Conservation (phyloP, 257 asterid species). For the Handroanthus guayacan region DNA sequence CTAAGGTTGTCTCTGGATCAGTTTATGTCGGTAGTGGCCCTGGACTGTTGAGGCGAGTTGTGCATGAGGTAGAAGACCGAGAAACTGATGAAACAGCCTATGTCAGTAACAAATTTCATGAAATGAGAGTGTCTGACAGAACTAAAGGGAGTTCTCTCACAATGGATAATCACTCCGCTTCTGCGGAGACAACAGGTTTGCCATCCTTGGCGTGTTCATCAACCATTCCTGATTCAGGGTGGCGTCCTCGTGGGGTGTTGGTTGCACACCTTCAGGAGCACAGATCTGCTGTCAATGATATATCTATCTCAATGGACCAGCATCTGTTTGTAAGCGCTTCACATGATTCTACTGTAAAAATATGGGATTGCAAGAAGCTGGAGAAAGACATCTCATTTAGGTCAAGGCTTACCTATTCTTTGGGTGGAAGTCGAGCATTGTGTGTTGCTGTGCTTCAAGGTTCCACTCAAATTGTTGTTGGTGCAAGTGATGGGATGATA, state of each 20-base stretch:
- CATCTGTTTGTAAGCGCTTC: constrained; percentile 98
- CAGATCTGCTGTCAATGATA: constrained; percentile 90
- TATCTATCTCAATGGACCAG: constrained; percentile 89
- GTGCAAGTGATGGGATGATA: constrained; percentile 90
- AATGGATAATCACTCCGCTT: constrained; percentile 55
- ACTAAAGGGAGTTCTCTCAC: constrained; percentile 61
- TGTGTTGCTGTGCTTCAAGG: constrained; percentile 88
- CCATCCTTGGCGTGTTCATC: constrained; percentile 74
- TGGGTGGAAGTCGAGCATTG: constrained; percentile 88
- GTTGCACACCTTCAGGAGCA: constrained; percentile 99
- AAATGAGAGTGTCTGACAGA: constrained; percentile 64
- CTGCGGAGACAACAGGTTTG: constrained; percentile 66
- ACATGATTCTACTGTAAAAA: constrained; percentile 94
- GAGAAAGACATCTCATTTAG: constrained; percentile 98
- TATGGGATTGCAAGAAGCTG: constrained; percentile 98
- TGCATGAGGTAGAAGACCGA: constrained; percentile 93
- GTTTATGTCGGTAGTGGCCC: constrained; percentile 79
- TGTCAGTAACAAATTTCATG: constrained; percentile 66
- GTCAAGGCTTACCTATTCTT: constrained; percentile 89
- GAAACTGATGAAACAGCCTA: constrained; percentile 76
- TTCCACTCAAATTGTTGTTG: constrained; percentile 83
- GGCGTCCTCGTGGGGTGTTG: constrained; percentile 99
- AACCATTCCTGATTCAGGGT: constrained; percentile 93
- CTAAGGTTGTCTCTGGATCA: constrained; percentile 84
- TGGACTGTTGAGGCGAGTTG: constrained; percentile 85